A percentile compares a stretch with the other conserved stretches of the same genome.
Evolutionary conservation across 1,139 yeast genomes (phyloP).

Genomic region (Candida smagusa): DNA sequence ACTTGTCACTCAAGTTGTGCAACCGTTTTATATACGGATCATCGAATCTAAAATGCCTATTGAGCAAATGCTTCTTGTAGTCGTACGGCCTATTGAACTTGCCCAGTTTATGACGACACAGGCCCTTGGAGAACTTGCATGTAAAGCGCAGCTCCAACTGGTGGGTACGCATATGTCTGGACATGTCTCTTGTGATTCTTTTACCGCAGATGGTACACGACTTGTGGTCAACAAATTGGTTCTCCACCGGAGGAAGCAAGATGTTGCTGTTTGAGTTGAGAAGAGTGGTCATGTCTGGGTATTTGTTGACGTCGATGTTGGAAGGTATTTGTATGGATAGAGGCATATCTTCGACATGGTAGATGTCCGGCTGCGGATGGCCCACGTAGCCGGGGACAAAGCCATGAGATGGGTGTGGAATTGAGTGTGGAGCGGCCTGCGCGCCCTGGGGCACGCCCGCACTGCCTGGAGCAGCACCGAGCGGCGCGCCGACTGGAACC

Average conservation of each 20-base stretch:
- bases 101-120: conserved; percentile 58
- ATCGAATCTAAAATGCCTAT: conserved; percentile 58
- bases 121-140: conserved; percentile 55
- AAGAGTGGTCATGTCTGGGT: conserved; percentile 42
- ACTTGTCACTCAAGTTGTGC: conserved; percentile 54
- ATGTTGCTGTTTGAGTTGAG: conserved; percentile 35
- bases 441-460: no score
- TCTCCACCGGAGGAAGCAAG: conserved; percentile 36
- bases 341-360: no score
- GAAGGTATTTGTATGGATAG: conserved; percentile 11
- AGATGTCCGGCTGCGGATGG: no score
- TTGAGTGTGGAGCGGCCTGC: no score
- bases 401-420: no score
- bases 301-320: conserved; percentile 20
- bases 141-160: conserved; percentile 54
- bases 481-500: no score
- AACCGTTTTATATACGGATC: conserved; percentile 45
- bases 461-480: no score
- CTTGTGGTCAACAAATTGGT: conserved; percentile 21
- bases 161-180: conserved; percentile 65
- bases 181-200: conserved; percentile 57
- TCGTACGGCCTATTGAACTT: conserved; percentile 66
- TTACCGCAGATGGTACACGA: conserved; percentile 56
- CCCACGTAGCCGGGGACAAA: no score
- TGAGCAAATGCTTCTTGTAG: conserved; percentile 63